phyloP scores from a whole-genome alignment of 164 flowering plant species.

The Litsea cubeba region DNA sequence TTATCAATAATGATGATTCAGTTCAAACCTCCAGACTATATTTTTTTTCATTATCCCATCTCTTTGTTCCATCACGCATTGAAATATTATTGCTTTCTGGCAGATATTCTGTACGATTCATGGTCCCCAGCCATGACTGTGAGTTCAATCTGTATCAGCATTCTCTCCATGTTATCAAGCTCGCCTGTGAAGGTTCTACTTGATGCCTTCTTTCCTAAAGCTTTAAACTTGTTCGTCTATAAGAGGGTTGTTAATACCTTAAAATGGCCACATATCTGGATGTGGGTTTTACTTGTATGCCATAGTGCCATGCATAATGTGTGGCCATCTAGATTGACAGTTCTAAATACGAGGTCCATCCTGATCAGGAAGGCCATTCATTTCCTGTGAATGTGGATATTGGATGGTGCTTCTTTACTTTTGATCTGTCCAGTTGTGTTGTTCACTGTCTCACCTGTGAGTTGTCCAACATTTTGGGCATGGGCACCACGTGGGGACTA shows the following conservation, averaged over 20 bases:
- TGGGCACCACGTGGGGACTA: not conserved
- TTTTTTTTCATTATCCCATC: not conserved
- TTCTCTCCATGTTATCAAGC: constrained; percentile 96
- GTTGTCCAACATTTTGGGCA: not conserved
- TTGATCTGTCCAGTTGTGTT: not conserved
- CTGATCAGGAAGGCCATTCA: not conserved
- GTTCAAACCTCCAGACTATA: not conserved
- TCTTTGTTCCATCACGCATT: not conserved
- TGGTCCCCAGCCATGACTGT: constrained; percentile 99
- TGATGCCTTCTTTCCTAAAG: not conserved
- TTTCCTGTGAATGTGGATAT: not conserved
- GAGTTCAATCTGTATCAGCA: constrained; percentile 93
- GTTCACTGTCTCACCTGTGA: not conserved
- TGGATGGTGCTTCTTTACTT: not conserved
- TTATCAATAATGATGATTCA: too few relatives aligned
- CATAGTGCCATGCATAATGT: not conserved
- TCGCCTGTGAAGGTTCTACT: constrained; percentile 69
- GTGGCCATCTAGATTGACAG: not conserved
- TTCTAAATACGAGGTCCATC: too few relatives aligned
- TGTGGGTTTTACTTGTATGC: not conserved
- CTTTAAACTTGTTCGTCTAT: not conserved
- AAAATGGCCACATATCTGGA: not conserved
- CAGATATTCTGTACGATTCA: constrained; percentile 90
- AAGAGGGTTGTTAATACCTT: not conserved
- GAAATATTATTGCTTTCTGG: constrained; percentile 3